Conservation (phyloP, 306 rosid genomes). For the Dryas alaskensis region DNA sequence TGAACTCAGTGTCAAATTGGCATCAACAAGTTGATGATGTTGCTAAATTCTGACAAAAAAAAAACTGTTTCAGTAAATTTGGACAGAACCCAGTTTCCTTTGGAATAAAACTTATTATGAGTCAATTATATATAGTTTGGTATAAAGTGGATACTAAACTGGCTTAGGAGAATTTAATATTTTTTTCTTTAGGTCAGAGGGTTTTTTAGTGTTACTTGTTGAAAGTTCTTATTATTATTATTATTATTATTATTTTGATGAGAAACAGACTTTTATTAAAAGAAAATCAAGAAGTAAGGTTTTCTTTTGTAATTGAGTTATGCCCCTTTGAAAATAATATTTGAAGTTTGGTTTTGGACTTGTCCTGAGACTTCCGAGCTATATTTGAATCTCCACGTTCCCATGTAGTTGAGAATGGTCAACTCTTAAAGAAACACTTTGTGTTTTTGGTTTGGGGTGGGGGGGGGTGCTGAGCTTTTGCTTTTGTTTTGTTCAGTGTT, state of each 20-base stretch:
- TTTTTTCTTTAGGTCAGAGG: not conserved
- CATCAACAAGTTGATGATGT: too few relatives aligned
- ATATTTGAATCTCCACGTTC: too few relatives aligned
- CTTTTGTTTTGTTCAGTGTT: not conserved
- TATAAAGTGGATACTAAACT: not conserved
- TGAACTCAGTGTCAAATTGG: too few relatives aligned
- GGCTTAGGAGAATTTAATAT: not conserved
- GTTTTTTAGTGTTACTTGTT: not conserved
- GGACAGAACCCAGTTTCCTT: too few relatives aligned
- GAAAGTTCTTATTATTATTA: not conserved
- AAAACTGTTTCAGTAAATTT: too few relatives aligned
- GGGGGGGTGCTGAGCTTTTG: too few relatives aligned
- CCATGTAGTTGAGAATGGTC: too few relatives aligned
- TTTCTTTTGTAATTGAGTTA: not conserved
- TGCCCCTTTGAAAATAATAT: not conserved
- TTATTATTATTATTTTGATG: not conserved
- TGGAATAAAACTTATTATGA: not conserved
- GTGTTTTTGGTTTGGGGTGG: not conserved
- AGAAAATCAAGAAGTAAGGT: too few relatives aligned
- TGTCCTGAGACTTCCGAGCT: not conserved
- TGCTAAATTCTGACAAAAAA: too few relatives aligned
- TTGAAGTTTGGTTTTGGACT: not conserved
- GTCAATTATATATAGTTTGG: not conserved
- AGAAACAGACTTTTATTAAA: too few relatives aligned
- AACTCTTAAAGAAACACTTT: not conserved